Evolutionary conservation across 495 filamentous ascomycete species (phyloP), one percentile per base, ranked within the genome.

Genomic region (Penicillium soppii): DNA sequence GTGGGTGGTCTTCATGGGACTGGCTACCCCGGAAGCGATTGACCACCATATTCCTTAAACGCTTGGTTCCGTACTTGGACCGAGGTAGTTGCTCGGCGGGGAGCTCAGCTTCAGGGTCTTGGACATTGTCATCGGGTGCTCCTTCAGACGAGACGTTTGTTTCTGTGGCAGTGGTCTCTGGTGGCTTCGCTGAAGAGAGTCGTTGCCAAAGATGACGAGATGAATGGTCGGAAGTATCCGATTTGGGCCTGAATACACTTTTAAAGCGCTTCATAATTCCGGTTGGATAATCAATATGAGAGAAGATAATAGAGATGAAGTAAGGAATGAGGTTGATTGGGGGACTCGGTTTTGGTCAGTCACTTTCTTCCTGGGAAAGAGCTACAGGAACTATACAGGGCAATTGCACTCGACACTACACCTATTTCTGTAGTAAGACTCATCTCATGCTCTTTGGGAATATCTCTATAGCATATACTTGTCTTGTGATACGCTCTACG

Each of bases 261-360:
- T 13, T 52, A 43, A 66, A 42, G 10, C 49, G 43, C 17, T 50
- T 25, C 62, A 65, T 65, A 35, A 26, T 49, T 30, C 6, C 33
- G 16, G 23, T 19, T 30, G 3, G 26, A 32, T 40, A 43, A 51
- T 32, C 39, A 25, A 35, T 51, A 51, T n/a, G 39, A 43, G 21
- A 43, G 38, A 15, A 51, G 35, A 22, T 20, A 20, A 10, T 21
- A 22, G 27, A 13, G 47, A 49, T 49, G 25, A 49, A 39, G 47
- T 49, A 49, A 49, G 30, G 10, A 43, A 22, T 36, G 21, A 37
- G 29, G 49, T 23, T 27, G 6, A n/a, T n/a, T n/a, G 1, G 13
- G 27, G 12, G 27, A 9, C 3, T 17, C 26, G 37, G 4, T 8
- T 41, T 32, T 16, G 13, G 0, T 38, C 23, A 27, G 44, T 23